Base-by-base conservation (phyloP, 495 filamentous ascomycete species). In the Glarea lozoyensis region DNA sequence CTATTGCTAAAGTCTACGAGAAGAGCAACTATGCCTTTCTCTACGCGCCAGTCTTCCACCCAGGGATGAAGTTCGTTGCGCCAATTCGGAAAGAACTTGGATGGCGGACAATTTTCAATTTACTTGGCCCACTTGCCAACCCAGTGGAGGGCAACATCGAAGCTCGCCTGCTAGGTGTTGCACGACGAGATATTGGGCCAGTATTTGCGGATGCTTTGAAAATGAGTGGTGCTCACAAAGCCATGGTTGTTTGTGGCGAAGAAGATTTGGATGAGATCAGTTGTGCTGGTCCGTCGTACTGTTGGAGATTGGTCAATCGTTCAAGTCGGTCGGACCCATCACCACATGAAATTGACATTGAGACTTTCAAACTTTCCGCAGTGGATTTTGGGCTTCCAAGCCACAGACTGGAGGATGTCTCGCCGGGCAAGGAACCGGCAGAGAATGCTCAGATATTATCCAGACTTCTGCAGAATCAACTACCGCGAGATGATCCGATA, bases 231-330 rank as follows among this genome's bases (percentile, higher is more conserved):
- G 75, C 78, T 3, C 73, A 68, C 49, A 94, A 94, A 58, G 88
- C 83, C 2, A 70, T 99, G 60, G 81, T 99, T 4, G 85, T 97
- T 5, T 97, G 89, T 58, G 92, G 93, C 22, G 81, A 82, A 46
- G 92, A 97, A 62, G 85, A 96, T 40, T 77, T 99, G 37, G 92
- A 99, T 59, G 92, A 99, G 64, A 79, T 99, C 43, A 87, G 81
- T 48, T 93, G 86, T 52, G 92, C 89, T 2, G 88, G 88, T 0
- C 61, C 64, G 24, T 94, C 88, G 12, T 77, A 85, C 50, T 96
- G 89, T 72, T 96, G 92, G 89, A 75, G 73, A 57, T 61, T 96
- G 1, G 65, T 73, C 2, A 73, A 83, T 46, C 45, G 49, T 10
- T 46, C 52, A 11, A 51, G 35, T 9, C 37, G 43, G 23, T 16